Conservation (phyloP, 1,284 basidiomycete genomes). For the Cutaneotrichosporon sp. region DNA sequence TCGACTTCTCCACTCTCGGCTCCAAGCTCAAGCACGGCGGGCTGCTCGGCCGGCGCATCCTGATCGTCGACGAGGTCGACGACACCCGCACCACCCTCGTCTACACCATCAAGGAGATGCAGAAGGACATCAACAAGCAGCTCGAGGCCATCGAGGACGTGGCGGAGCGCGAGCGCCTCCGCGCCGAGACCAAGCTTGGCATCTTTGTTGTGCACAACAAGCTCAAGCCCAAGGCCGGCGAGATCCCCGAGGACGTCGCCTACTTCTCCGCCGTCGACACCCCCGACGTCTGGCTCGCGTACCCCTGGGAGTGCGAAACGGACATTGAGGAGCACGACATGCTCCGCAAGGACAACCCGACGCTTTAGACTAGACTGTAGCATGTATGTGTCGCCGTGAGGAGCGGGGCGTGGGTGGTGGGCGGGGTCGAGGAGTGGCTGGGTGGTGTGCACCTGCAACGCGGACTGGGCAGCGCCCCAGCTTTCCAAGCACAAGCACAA, state of each 20-base stretch:
- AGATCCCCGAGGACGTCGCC: conserved; percentile 60
- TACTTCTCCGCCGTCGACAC: conserved; percentile 55
- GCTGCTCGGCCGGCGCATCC: conserved; percentile 73
- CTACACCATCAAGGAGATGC: conserved; percentile 85
- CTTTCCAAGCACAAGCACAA: too few species aligned
- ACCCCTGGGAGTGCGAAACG: conserved; percentile 53
- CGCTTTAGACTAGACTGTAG: conserved; percentile 3
- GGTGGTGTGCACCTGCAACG: too few species aligned
- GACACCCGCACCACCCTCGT: conserved; percentile 87
- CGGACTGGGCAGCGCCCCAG: too few species aligned
- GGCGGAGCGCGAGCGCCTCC: conserved; percentile 67
- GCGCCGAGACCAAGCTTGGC: conserved; percentile 70
- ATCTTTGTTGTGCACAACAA: conserved; percentile 97
- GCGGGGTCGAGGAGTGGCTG: not conserved
- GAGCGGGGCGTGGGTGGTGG: not conserved
- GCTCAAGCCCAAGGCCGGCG: conserved; percentile 75
- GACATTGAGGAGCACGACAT: conserved; percentile 50
- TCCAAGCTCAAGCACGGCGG: conserved; percentile 49
- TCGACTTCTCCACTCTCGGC: conserved; percentile 58
- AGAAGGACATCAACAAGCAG: conserved; percentile 79
- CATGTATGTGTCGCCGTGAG: not conserved
- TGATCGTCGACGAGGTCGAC: conserved; percentile 93
- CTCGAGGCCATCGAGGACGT: conserved; percentile 63
- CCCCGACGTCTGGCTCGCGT: conserved; percentile 54
- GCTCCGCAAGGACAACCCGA: conserved; percentile 39